Percentiles rank a stretch among this genome's conserved stretches.
Conservation (phyloP, 176 grass and related monocot species). For the Oryza rufipogon region DNA sequence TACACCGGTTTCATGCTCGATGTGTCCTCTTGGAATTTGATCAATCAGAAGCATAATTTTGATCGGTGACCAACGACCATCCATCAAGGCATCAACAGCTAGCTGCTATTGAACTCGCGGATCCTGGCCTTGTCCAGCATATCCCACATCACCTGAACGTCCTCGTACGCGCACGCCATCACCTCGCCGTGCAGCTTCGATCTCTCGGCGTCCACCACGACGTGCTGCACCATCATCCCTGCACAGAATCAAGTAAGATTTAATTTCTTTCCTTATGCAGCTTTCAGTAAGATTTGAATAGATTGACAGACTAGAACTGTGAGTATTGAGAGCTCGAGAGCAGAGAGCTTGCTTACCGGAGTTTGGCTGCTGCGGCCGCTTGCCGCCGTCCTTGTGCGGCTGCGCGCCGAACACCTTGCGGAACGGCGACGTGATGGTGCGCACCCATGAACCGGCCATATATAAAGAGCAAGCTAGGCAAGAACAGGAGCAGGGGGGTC, state of each 20-base stretch:
- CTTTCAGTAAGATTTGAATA: too few relatives aligned
- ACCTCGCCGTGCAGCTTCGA: constrained; percentile 76
- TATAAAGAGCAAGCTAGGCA: background rate
- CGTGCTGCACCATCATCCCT: constrained; percentile 40
- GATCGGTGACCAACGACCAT: constrained; percentile 7
- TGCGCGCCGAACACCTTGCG: constrained; percentile 58
- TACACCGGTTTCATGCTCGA: background rate
- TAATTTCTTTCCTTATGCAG: too few relatives aligned
- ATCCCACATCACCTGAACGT: constrained; percentile 85
- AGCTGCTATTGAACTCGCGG: constrained; percentile 38
- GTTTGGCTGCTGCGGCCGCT: constrained; percentile 33
- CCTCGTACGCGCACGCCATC: constrained; percentile 74
- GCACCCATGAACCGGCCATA: constrained; percentile 73
- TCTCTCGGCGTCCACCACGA: constrained; percentile 29
- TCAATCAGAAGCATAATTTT: too few relatives aligned
- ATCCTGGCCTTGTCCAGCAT: constrained; percentile 76
- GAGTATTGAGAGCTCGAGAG: background rate
- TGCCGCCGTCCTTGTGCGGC: constrained; percentile 47
- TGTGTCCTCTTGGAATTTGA: background rate
- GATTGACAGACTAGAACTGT: too few relatives aligned
- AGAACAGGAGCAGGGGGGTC: background rate
- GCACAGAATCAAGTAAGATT: background rate
- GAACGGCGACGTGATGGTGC: constrained; percentile 72
- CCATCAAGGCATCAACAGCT: background rate
- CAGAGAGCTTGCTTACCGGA: too few relatives aligned